These are phyloP conservation scores for Fusarium poae DNA, from an alignment of 2,329 filamentous ascomycete species.

Conservation along the genomic window DNA sequence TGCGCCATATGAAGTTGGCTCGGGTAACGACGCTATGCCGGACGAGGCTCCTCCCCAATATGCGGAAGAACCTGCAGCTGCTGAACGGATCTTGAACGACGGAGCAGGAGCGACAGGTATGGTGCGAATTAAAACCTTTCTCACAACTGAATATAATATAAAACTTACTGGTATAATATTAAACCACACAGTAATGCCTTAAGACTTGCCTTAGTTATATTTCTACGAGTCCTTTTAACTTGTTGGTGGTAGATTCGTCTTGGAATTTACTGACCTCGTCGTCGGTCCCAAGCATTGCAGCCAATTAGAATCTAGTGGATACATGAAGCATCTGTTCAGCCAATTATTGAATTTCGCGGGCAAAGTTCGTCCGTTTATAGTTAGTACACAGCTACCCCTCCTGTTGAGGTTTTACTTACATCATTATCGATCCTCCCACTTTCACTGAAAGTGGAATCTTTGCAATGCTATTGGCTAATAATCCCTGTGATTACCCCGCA, in stretches of 20 bases:
- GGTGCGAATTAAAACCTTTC: no score
- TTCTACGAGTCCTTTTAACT: not conserved
- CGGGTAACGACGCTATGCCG: no score
- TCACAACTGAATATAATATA: not conserved
- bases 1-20: no score
- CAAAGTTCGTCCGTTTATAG: not conserved
- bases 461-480: not conserved
- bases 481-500: not conserved
- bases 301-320: not conserved
- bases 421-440: not conserved
- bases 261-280: not conserved
- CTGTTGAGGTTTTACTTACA: not conserved
- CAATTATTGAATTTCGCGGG: not conserved
- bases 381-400: no score
- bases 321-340: not conserved
- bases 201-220: not conserved
- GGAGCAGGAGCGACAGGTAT: no score
- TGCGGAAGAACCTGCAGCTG: no score
- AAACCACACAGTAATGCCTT: not conserved
- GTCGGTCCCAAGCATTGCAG: not conserved
- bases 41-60: no score
- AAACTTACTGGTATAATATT: not conserved
- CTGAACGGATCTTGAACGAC: no score
- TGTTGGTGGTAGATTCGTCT: not conserved
- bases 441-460: conserved; percentile 8